phyloP scores from a whole-genome alignment of 345 rosid species.

The Populus davidiana region DNA sequence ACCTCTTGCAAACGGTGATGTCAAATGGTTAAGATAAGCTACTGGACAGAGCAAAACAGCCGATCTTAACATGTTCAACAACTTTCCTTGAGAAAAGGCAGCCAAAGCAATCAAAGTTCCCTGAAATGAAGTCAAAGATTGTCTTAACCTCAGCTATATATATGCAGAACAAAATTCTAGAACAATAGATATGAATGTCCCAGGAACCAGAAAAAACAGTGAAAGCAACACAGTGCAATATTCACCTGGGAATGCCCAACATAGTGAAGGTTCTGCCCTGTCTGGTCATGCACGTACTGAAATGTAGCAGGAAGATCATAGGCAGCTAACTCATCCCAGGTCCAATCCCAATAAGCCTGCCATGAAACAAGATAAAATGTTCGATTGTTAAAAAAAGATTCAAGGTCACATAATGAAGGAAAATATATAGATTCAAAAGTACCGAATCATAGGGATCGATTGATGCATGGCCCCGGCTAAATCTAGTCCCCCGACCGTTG shows the following conservation, averaged over 20 bases:
- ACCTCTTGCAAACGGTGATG: conserved; percentile 16
- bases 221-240: neutral
- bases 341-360: conserved; percentile 36
- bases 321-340: conserved; percentile 31
- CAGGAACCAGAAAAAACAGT: neutral
- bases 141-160: neutral
- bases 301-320: conserved; percentile 30
- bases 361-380: neutral
- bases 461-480: conserved; percentile 35
- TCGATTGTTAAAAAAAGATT: neutral
- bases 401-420: neutral
- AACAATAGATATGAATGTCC: neutral
- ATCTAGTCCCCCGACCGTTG: conserved; percentile 40
- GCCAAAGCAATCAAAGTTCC: conserved; percentile 47
- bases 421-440: too few species aligned
- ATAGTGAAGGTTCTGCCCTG: conserved; percentile 31
- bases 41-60: conserved; percentile 46
- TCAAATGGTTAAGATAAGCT: conserved; percentile 35
- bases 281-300: conserved; percentile 21
- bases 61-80: conserved; percentile 30
- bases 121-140: conserved; percentile 12
- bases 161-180: neutral
- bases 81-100: conserved; percentile 35
- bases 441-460: conserved; percentile 31
- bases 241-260: conserved; percentile 30